Base-by-base conservation (phyloP, 1,139 yeast species). In the Pichia sp. region DNA sequence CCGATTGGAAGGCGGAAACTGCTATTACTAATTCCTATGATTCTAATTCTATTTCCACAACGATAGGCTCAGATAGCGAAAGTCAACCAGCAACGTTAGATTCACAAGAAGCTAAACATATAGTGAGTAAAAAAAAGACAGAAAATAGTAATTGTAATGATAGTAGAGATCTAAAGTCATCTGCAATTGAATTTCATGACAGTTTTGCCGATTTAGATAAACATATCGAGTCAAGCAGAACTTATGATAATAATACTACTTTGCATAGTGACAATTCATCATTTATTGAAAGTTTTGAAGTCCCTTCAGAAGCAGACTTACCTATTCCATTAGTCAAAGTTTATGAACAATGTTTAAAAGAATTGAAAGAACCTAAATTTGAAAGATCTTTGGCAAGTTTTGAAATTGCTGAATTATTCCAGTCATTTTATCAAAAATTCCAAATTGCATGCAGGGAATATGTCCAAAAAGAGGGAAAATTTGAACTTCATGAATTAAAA, bases 281-380 rank as follows among this genome's bases (percentile, higher is more conserved):
- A 6, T 41, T 27, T 20, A 42, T 45, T 24, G 50, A 47, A 24
- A 35, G 41, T 15, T 51, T 46, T 27, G 49, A 50, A 21, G 33
- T 37, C 5, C 48, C 51, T 9, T 35, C 45, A 7, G 47, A 49
- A 35, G 50, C 51, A 9, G 55, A 53, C 21, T 47, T 71, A 15
- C 76, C 77, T 0, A 41, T 50, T 0, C 69, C 59, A 11, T 47
- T 68, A 15, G 42, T 56, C 4, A 54, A 50, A 25, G 46, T 53
- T 31, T 57, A 73, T 23, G 73, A 70, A 31, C 45, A 53, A 11
- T 78, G 78, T 51, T 58, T 75, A 18, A 60, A 60, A 35, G 76
- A 72, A 39, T 59, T 78, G 29, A 74, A 71, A 49, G 76, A 72
- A 48, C 84, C 84, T 3, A 69, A 70, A 48, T 77, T 76, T 50